Percentiles rank a stretch among this genome's conserved stretches.
Evolutionary conservation across 352 stramenopile genomes (phyloP).

Genomic region (Phytopythium aichiense): DNA sequence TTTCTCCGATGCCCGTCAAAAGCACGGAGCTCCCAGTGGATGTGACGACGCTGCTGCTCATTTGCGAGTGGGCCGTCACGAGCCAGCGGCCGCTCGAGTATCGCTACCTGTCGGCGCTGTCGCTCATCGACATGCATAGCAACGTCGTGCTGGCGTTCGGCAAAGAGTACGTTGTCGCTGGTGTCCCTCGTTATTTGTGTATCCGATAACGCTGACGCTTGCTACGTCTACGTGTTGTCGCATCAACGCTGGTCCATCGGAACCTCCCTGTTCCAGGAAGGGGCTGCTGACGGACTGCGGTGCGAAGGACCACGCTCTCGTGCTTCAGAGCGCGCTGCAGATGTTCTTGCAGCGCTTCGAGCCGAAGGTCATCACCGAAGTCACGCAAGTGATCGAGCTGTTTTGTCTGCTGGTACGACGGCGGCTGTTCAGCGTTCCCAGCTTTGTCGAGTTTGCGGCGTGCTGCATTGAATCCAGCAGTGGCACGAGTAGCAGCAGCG

Average conservation of each 20-base stretch:
- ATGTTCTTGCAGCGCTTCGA: constrained; percentile 74
- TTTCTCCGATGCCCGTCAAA: constrained; percentile 39
- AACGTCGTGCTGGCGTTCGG: constrained; percentile 52
- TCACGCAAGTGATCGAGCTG: constrained; percentile 78
- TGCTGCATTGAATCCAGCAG: constrained; percentile 40
- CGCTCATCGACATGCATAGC: constrained; percentile 82
- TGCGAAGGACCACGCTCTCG: constrained; percentile 51
- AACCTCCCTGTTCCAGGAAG: constrained; percentile 24
- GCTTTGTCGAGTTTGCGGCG: constrained; percentile 67
- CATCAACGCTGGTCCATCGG: neutral
- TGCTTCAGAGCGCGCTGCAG: constrained; percentile 74
- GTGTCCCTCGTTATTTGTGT: neutral
- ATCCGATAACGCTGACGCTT: neutral
- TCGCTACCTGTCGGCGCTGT: constrained; percentile 72
- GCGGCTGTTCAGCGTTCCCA: constrained; percentile 64
- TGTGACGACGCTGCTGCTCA: constrained; percentile 57
- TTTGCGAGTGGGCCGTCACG: constrained; percentile 84
- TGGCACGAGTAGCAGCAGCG: constrained; percentile 23
- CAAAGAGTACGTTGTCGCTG: constrained; percentile 38
- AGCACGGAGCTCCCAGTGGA: constrained; percentile 57
- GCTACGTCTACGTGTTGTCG: neutral
- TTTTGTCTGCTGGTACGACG: constrained; percentile 77
- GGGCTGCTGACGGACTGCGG: constrained; percentile 31
- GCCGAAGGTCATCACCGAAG: constrained; percentile 69
- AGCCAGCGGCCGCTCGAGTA: constrained; percentile 78